Evolutionary conservation across 2,329 filamentous ascomycete genomes (phyloP).

Genomic region (Bipolaris cookei): DNA sequence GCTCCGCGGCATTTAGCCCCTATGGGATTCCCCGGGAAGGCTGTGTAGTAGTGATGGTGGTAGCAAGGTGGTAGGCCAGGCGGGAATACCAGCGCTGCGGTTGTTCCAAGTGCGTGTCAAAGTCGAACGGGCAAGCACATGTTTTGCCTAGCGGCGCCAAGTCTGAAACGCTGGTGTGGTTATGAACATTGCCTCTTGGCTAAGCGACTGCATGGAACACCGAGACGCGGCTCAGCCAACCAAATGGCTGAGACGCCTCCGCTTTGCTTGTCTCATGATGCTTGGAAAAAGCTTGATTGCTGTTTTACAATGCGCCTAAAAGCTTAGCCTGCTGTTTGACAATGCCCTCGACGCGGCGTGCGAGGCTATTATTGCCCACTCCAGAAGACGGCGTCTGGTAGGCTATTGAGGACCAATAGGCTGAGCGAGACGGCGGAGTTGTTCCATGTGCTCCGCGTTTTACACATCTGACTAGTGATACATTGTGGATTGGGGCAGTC

Average conservation of each 20-base stretch:
- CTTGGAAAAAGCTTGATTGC: constrained; percentile 37
- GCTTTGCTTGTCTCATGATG: constrained; percentile 28
- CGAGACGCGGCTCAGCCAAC: constrained; percentile 33
- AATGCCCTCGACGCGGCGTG: neutral
- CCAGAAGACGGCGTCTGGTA: constrained; percentile 8
- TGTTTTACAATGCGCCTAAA: constrained; percentile 22
- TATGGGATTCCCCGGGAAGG: neutral
- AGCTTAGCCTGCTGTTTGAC: neutral
- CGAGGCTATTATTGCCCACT: neutral
- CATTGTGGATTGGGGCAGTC: neutral
- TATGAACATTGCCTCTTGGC: constrained; percentile 34
- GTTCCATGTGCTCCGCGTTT: constrained; percentile 18
- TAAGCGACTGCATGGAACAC: constrained; percentile 37
- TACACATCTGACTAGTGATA: neutral
- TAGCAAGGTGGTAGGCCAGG: neutral
- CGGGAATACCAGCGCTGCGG: neutral
- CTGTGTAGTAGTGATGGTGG: constrained; percentile 13
- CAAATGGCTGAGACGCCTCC: constrained; percentile 19
- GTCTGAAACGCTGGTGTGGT: constrained; percentile 46
- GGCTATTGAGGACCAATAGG: constrained; percentile 5
- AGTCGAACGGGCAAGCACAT: constrained; percentile 15
- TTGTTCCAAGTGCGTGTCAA: constrained; percentile 40
- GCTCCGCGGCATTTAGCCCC: neutral
- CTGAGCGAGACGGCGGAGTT: neutral
- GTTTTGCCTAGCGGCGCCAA: constrained; percentile 41